Evolutionary conservation across 1,284 basidiomycete species (phyloP), one percentile per base, ranked within the genome.

Genomic region (Ganoderma resinaceum): DNA sequence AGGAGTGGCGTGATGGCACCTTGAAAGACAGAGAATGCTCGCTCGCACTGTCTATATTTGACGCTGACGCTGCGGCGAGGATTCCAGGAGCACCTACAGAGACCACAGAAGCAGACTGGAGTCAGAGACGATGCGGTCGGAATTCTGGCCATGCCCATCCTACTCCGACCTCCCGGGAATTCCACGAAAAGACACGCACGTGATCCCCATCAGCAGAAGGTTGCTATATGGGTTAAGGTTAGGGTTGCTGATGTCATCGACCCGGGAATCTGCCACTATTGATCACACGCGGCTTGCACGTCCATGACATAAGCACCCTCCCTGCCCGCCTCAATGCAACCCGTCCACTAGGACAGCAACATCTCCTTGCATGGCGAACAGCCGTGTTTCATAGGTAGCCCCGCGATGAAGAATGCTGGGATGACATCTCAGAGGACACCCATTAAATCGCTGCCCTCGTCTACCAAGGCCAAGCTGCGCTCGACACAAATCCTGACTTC

Each of bases 401-500:
- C 12, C 46, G n/a, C 23, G 46, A 55, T 55, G 52, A 55, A 55
- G 29, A 20, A 8, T 18, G 29, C 52, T 18, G 29, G 16, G 8
- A n/a, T n/a, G n/a, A 18, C 52, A 20, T 55, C 52, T 31, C 52
- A 31, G 33, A 33, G 29, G 16, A 29, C 52, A 55, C 14, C 52
- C 52, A 65, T 67, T 16, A 59, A 29, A 69, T 73, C 52, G 26
- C 83, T 93, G 40, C 81, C 87, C 55, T 75, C 74, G 31, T 78
- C 81, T 31, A 93, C 91, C 8, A 88, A 87, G 67, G 82, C 86
- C 38, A 89, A 84, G 76, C 82, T 98, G 52, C 89, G 96, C 64
- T 95, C 95, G 0, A 88, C 93, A 0, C 89, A 95, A 76, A 91
- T 96, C 71, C 82, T 97, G 67, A 94, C 94, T 0, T 92, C 94